Evolutionary conservation across 2,329 filamentous ascomycete species (phyloP).

Genomic region (Juglanconis sp.): DNA sequence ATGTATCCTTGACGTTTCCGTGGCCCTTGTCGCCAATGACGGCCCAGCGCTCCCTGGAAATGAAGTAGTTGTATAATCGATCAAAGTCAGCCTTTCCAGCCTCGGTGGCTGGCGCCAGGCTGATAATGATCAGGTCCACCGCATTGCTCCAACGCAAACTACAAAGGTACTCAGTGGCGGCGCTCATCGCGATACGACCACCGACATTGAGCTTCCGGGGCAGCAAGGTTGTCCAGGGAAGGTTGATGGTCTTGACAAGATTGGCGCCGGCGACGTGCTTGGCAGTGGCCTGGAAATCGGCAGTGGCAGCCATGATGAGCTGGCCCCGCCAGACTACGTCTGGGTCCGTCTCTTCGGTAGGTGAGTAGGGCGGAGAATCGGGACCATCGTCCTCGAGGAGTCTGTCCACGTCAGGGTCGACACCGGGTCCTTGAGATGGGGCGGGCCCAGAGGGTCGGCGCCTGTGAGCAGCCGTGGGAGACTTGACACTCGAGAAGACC

Average conservation of each 20-base stretch:
- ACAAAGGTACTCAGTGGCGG: slow-evolving; percentile 88
- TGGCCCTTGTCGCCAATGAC: slow-evolving; percentile 76
- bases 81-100: slow-evolving; percentile 63
- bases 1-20: slow-evolving; percentile 81
- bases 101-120: slow-evolving; percentile 63
- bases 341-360: slow-evolving; percentile 70
- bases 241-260: slow-evolving; percentile 53
- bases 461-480: slow-evolving; percentile 55
- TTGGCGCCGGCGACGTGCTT: slow-evolving; percentile 83
- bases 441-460: slow-evolving; percentile 48
- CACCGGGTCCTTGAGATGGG: slow-evolving; percentile 52
- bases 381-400: slow-evolving; percentile 80
- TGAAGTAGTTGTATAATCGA: slow-evolving; percentile 83
- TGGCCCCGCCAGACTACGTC: slow-evolving; percentile 75
- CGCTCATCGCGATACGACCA: slow-evolving; percentile 76
- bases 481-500: slow-evolving; percentile 80
- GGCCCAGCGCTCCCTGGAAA: slow-evolving; percentile 76
- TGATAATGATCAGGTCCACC: slow-evolving; percentile 81
- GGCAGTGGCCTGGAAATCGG: slow-evolving; percentile 72
- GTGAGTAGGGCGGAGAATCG: slow-evolving; percentile 78
- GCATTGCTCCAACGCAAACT: slow-evolving; percentile 76
- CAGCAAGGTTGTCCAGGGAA: slow-evolving; percentile 70
- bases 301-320: slow-evolving; percentile 72
- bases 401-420: slow-evolving; percentile 87
- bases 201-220: slow-evolving; percentile 68